Evolutionary conservation across 495 filamentous ascomycete genomes (phyloP).

Genomic region (Cenococcum geophilum): DNA sequence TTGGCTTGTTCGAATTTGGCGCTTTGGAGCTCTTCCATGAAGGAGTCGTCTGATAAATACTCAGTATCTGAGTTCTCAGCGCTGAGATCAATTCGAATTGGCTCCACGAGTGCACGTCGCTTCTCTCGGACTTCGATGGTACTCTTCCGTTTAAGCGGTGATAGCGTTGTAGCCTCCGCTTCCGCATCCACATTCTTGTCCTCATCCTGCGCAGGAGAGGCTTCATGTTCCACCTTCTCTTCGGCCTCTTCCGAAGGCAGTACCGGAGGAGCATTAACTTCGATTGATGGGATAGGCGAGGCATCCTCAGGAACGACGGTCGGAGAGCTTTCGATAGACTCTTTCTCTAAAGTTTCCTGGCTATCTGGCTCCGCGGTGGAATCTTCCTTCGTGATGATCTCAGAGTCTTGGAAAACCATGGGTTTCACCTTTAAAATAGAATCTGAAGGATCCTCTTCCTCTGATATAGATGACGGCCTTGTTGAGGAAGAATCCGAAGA

Average conservation of each 20-base stretch:
- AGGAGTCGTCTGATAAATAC: constrained; percentile 73
- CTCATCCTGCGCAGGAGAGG: neutral
- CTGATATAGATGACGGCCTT: constrained; percentile 32
- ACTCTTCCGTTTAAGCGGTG: constrained; percentile 7
- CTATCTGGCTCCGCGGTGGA: neutral
- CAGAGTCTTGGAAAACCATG: neutral
- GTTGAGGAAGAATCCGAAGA: constrained; percentile 29
- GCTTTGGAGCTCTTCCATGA: constrained; percentile 82
- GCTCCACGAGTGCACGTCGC: constrained; percentile 34
- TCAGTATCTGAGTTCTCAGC: constrained; percentile 47
- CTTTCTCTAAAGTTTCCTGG: constrained; percentile 16
- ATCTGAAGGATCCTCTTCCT: constrained; percentile 14
- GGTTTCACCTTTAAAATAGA: constrained; percentile 2
- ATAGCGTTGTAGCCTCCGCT: constrained; percentile 9
- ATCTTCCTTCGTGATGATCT: neutral
- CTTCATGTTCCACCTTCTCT: constrained; percentile 10
- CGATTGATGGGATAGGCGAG: constrained; percentile 13
- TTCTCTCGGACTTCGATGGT: constrained; percentile 25
- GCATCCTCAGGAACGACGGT: constrained; percentile 25
- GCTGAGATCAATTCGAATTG: constrained; percentile 33
- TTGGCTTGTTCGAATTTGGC: constrained; percentile 79
- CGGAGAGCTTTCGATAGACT: constrained; percentile 27
- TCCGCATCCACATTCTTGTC: neutral
- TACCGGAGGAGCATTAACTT: constrained; percentile 5
- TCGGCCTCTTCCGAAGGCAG: neutral